Base-by-base conservation (phyloP, 2,329 filamentous ascomycete species). In the Leptographium lundbergii region DNA sequence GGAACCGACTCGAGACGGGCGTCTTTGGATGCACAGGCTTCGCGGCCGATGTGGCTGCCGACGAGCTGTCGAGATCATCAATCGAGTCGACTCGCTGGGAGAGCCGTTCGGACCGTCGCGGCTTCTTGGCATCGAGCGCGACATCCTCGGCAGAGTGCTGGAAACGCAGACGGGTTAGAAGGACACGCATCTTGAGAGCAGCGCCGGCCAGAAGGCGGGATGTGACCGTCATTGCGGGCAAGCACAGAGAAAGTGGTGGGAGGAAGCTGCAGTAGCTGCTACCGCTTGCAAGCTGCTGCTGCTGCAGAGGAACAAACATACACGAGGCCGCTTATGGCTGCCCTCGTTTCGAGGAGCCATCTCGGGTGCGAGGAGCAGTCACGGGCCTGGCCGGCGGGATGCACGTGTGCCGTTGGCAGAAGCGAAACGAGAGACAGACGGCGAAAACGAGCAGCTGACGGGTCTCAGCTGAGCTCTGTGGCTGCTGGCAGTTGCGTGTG, bases 111-210 rank as follows among this genome's bases (percentile, higher is more conserved):
- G 89, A 91, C 60, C 89, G 84, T 63, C 92, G 86, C 61, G 87
- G 85, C 72, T 95, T 95, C 80, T 96, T 96, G 63, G 80, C 75
- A 62, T 91, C 86, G 63, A 79, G 77, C 63, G 80, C 77, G 65
- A 81, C 79, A 63, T 78, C 75, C 65, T 81, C 78, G 59, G 86
- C 76, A 50, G 86, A 89, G 65, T 77, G 80, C 88, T 91, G 72
- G 19, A 34, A 27, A 64, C 69, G 60, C 34, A 63, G 27, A 39
- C 57, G 58, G 22, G 48, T 64, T 60, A 64, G 57, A 61, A 17
- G 22, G 53, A 45, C 32, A 17, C 27, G 36, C 51, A 3, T 54
- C 22, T 22, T 27, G 56, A 24, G 45, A 36, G 32, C 50, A 56
- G 45, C 19, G 50, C 19, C 6, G 7, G 6, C 24, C 22, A 50